phyloP scores from a whole-genome alignment of 352 stramenopile genomes.

The Pythium oligandrum region DNA sequence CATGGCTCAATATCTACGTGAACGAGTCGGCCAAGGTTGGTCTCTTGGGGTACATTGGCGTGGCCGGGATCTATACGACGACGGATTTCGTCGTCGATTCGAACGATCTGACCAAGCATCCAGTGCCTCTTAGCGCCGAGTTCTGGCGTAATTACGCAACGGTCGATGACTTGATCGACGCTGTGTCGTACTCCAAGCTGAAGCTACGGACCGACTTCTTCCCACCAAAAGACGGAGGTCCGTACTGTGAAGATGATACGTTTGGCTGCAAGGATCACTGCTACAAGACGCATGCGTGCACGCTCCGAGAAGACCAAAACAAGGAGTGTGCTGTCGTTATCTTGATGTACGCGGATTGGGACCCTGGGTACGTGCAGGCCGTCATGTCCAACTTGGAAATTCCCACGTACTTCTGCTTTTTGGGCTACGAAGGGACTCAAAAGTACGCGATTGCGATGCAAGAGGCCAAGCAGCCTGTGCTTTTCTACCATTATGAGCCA shows the following conservation, averaged over 20 bases:
- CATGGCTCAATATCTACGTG: constrained; percentile 27
- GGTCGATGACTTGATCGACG: constrained; percentile 30
- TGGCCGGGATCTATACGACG: constrained; percentile 44
- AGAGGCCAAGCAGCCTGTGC: constrained; percentile 15
- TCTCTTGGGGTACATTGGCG: constrained; percentile 32
- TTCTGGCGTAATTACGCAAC: constrained; percentile 51
- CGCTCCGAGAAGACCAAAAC: constrained; percentile 19
- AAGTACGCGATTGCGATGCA: constrained; percentile 30
- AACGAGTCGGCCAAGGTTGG: constrained; percentile 38
- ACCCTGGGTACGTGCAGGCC: constrained; percentile 40
- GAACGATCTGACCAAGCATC: constrained; percentile 4
- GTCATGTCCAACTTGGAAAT: constrained; percentile 41
- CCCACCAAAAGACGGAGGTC: constrained; percentile 14
- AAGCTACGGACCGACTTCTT: constrained; percentile 25
- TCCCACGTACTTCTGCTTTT: constrained; percentile 62
- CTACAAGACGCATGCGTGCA: constrained; percentile 37
- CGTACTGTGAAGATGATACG: constrained; percentile 23
- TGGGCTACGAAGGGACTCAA: constrained; percentile 34
- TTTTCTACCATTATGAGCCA: constrained; percentile 57
- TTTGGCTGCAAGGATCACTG: constrained; percentile 48
- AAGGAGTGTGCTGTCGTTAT: constrained; percentile 38
- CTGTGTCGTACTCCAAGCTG: constrained; percentile 20
- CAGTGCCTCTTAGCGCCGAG: constrained; percentile 23
- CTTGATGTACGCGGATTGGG: constrained; percentile 41
- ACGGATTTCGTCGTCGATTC: constrained; percentile 25